Conservation (phyloP, 2,329 filamentous ascomycete genomes). For the Cercospora zeae-maydis region DNA sequence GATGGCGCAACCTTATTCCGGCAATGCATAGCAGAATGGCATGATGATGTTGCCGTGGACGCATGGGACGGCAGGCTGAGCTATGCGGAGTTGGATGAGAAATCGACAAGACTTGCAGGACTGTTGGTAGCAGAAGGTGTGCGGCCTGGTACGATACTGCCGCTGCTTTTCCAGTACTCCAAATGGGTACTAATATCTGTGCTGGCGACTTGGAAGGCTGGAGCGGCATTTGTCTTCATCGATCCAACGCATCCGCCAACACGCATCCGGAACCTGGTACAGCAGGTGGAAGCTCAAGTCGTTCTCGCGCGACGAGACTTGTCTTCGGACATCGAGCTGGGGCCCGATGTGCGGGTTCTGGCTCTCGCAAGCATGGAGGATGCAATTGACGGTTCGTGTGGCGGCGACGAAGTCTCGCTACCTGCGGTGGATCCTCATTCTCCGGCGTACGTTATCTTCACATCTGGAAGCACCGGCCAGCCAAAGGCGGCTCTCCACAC, state of each 20-base stretch:
- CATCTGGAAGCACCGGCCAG: conserved; percentile 52
- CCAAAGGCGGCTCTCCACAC: conserved; percentile 12
- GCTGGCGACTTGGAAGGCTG: neutral
- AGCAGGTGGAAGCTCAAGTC: neutral
- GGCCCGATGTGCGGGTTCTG: neutral
- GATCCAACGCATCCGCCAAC: neutral
- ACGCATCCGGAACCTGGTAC: neutral
- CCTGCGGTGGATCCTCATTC: neutral
- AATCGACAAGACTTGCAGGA: neutral
- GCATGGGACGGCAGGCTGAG: neutral
- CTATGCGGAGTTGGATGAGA: neutral
- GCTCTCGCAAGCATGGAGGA: neutral
- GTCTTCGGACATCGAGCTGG: neutral
- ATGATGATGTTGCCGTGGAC: neutral
- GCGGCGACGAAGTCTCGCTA: neutral
- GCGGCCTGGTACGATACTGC: neutral
- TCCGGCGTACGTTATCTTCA: conserved; percentile 13
- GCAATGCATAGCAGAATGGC: neutral
- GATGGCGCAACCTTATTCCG: neutral
- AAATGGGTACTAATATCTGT: neutral
- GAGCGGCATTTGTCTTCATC: neutral
- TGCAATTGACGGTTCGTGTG: neutral
- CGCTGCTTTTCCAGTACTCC: neutral
- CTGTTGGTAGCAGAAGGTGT: neutral
- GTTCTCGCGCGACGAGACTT: neutral